Base-by-base conservation (phyloP, 2,329 filamentous ascomycete species). In the Talaromyces piceae region DNA sequence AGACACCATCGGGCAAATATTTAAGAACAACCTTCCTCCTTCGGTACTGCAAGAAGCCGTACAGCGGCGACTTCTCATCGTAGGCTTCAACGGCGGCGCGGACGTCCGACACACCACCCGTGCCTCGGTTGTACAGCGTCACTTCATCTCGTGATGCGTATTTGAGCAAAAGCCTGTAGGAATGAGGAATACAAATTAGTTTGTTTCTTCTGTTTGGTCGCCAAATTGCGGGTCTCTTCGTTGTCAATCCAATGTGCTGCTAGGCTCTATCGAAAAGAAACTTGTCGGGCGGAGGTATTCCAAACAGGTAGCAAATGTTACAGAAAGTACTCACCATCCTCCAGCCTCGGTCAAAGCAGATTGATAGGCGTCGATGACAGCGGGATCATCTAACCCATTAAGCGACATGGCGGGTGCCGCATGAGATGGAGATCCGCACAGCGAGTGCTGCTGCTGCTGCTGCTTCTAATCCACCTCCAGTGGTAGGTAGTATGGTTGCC, bases 21-120 rank as follows among this genome's bases (percentile, higher is more conserved):
- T 93, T 96, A 68, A 98, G 80, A 54, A 98, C 73, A 45, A 97
- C 87, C 70, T 90, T 96, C 65, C 90, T 83, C 65, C 91, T 83
- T 51, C 91, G 80, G 69, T 96, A 97, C 61, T 88, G 84, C 59
- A 98, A 73, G 66, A 96, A 89, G 49, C 93, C 93, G 65, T 94
- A 98, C 45, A 98, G 75, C 20, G 93, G 93, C 56, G 89, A 93
- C 50, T 82, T 80, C 58, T 96, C 91, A 51, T 87, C 81, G 66
- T 94, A 95, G 56, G 81, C 76, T 53, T 84, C 80, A 59, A 97
- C 84, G 51, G 83, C 80, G 62, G 83, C 83, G 63, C 90, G 86
- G 57, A 93, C 83, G 67, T 97, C 93, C 54, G 83, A 79, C 53
- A 95, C 84, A 56, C 93, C 91, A 58, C 88, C 87, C 58, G 77